Evolutionary conservation across 2,329 filamentous ascomycete genomes (phyloP).

Genomic region (Venturia carpophila): DNA sequence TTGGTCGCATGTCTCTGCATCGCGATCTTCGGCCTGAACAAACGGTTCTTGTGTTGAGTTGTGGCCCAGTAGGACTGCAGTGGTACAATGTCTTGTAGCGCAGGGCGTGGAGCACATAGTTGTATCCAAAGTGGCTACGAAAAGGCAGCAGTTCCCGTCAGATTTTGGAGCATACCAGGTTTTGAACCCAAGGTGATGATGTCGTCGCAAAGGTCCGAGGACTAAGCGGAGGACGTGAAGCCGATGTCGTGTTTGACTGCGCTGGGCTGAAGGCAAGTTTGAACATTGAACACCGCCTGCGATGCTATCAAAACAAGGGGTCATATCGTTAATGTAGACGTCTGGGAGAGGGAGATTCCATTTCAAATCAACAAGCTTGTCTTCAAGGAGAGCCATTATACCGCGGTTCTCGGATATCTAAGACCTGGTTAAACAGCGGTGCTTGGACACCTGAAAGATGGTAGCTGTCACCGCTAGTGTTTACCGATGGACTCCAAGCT

Average conservation of each 20-base stretch:
- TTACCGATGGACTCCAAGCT: neutral
- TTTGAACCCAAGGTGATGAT: slow-evolving; percentile 25
- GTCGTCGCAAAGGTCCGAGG: slow-evolving; percentile 27
- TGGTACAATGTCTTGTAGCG: slow-evolving; percentile 20
- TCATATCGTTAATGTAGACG: slow-evolving; percentile 29
- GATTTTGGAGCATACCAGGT: slow-evolving; percentile 23
- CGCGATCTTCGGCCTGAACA: neutral
- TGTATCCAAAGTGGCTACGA: neutral
- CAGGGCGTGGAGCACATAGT: neutral
- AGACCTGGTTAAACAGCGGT: slow-evolving; percentile 50
- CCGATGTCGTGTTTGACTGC: slow-evolving; percentile 31
- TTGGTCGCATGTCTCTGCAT: slow-evolving; percentile 22
- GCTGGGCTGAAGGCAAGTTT: slow-evolving; percentile 29
- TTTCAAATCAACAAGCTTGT: slow-evolving; percentile 49
- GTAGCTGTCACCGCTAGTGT: slow-evolving; percentile 22
- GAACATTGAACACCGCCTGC: slow-evolving; percentile 27
- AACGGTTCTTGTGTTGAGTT: slow-evolving; percentile 20
- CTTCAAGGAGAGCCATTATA: slow-evolving; percentile 46
- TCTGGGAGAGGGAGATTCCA: slow-evolving; percentile 34
- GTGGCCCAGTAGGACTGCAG: slow-evolving; percentile 27
- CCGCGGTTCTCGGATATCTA: slow-evolving; percentile 44
- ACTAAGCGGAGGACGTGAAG: slow-evolving; percentile 26
- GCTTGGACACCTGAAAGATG: slow-evolving; percentile 42
- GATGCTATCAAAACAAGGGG: slow-evolving; percentile 27
- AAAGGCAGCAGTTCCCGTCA: neutral